Evolutionary conservation across 1,139 yeast genomes (phyloP).

Genomic region (Scheffersomyces illinoinensis): DNA sequence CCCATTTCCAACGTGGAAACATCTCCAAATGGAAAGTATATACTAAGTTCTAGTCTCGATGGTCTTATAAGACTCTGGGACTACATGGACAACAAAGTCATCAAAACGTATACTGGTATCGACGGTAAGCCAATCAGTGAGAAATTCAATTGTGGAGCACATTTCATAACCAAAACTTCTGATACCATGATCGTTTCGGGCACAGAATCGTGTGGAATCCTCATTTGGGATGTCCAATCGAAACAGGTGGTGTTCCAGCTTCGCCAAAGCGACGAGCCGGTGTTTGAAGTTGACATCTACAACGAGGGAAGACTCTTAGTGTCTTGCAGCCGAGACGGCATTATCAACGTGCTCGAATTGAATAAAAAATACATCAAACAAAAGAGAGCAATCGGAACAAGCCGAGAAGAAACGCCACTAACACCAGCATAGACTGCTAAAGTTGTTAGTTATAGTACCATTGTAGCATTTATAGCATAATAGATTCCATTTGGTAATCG

Average conservation of each 20-base stretch:
- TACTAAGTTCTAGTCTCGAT: slow-evolving; percentile 79
- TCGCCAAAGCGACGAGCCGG: slow-evolving; percentile 34
- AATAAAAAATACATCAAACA: slow-evolving; percentile 9
- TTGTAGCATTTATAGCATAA: background rate
- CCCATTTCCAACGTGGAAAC: slow-evolving; percentile 76
- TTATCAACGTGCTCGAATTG: slow-evolving; percentile 24
- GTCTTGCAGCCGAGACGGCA: slow-evolving; percentile 33
- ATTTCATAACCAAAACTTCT: slow-evolving; percentile 37
- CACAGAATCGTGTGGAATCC: slow-evolving; percentile 57
- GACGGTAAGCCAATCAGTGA: slow-evolving; percentile 37
- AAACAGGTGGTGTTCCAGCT: slow-evolving; percentile 50
- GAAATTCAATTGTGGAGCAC: slow-evolving; percentile 50
- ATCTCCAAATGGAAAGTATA: slow-evolving; percentile 80
- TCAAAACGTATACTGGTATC: slow-evolving; percentile 64
- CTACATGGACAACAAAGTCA: slow-evolving; percentile 72
- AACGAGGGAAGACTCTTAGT: slow-evolving; percentile 41
- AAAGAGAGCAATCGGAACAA: background rate
- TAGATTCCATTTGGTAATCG: background rate
- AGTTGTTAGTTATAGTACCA: background rate
- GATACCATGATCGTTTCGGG: slow-evolving; percentile 61
- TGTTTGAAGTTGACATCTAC: slow-evolving; percentile 48
- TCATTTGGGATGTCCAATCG: slow-evolving; percentile 76
- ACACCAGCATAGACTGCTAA: background rate
- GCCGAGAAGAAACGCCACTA: slow-evolving; percentile 3
- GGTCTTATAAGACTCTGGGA: slow-evolving; percentile 82